Conservation (phyloP, 192 early-diverging fungal genomes). For the Podila epicladia region DNA sequence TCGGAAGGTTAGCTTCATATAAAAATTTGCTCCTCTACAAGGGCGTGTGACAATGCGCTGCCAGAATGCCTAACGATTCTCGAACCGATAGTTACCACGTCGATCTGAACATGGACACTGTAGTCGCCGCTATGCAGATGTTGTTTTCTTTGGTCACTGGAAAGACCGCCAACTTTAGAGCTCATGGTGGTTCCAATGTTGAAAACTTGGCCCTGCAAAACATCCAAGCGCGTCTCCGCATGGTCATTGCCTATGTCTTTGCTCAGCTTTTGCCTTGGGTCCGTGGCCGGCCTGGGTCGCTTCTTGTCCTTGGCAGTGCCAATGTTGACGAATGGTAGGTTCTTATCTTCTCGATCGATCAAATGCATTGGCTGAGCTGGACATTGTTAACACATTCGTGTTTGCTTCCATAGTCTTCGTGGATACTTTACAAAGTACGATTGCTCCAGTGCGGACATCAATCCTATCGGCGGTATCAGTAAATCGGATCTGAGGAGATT, state of each 20-base stretch:
- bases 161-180: slow-evolving; percentile 77
- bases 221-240: slow-evolving; percentile 94
- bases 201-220: slow-evolving; percentile 99
- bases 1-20: slow-evolving; percentile 67
- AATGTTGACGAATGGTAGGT: slow-evolving; percentile 95
- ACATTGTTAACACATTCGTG: background rate
- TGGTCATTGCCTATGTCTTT: slow-evolving; percentile 96
- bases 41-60: too few relatives aligned
- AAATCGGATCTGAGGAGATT: slow-evolving; percentile 90
- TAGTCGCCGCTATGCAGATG: slow-evolving; percentile 76
- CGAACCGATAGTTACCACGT: slow-evolving; percentile 81
- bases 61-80: too few relatives aligned
- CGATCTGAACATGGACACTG: slow-evolving; percentile 88
- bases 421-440: slow-evolving; percentile 99
- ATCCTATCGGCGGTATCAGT: slow-evolving; percentile 95
- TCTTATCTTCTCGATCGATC: background rate
- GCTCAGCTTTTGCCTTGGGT: slow-evolving; percentile 96
- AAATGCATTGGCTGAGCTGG: background rate
- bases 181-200: slow-evolving; percentile 82
- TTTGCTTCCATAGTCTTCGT: slow-evolving; percentile 67
- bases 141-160: slow-evolving; percentile 83
- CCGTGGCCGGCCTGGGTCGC: slow-evolving; percentile 66
- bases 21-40: background rate
- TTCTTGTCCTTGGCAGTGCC: slow-evolving; percentile 95
- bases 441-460: slow-evolving; percentile 96